These are phyloP conservation scores for Candida tropicalis DNA, from an alignment of 1,139 yeast species.

Conservation along the genomic window DNA sequence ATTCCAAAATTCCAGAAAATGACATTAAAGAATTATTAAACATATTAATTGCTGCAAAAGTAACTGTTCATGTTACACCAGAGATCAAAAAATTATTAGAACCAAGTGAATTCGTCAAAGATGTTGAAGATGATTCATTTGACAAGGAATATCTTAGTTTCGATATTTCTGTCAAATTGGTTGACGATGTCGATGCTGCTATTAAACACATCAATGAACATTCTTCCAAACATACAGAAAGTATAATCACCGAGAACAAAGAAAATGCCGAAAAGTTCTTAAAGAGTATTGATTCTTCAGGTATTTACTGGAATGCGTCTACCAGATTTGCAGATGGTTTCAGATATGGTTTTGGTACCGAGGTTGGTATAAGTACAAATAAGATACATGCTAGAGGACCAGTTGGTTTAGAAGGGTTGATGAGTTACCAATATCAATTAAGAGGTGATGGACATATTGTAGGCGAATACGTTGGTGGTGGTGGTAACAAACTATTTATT, in stretches of 20 bases:
- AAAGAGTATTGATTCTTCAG: conserved; percentile 90
- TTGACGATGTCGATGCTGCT: conserved; percentile 65
- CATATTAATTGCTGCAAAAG: conserved; percentile 62
- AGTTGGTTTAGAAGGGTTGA: conserved; percentile 95
- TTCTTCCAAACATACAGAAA: conserved; percentile 96
- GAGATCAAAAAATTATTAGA: conserved; percentile 40
- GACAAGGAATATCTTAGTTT: conserved; percentile 81
- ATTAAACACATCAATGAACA: conserved; percentile 82
- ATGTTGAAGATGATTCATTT: conserved; percentile 63
- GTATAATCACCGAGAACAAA: conserved; percentile 78
- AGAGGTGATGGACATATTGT: conserved; percentile 92
- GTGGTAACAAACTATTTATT: conserved; percentile 78
- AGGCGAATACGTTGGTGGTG: conserved; percentile 89
- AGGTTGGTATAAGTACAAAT: conserved; percentile 95
- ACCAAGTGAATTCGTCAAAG: conserved; percentile 23
- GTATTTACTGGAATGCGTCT: conserved; percentile 98
- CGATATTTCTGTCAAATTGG: conserved; percentile 74
- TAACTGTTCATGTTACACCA: conserved; percentile 68
- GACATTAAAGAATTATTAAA: conserved; percentile 47
- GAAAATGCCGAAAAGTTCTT: conserved; percentile 72
- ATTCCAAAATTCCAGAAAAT: conserved; percentile 48
- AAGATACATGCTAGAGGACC: conserved; percentile 99
- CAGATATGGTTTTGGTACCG: conserved; percentile 97
- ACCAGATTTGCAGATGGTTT: conserved; percentile 98
- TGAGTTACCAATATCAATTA: conserved; percentile 91